Conservation (phyloP, 2,329 filamentous ascomycete genomes). For the Ramularia endophylla region DNA sequence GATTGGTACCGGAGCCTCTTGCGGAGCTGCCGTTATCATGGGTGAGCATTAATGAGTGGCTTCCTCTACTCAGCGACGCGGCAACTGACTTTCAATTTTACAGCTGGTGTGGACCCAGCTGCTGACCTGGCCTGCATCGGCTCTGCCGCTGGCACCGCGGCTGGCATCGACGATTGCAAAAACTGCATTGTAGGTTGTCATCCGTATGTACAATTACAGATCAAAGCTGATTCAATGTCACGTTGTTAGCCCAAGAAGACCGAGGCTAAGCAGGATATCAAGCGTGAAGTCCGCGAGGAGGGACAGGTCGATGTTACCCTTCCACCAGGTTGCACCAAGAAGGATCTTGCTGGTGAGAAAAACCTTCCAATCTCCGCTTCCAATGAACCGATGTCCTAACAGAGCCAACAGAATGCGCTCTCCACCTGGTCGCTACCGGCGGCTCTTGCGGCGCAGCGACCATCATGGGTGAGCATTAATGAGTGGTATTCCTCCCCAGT, state of each 20-base stretch:
- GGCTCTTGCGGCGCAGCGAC: not conserved
- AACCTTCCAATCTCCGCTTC: not conserved
- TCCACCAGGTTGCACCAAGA: not conserved
- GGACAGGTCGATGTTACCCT: not conserved
- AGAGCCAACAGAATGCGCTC: not conserved
- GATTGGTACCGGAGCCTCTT: not conserved
- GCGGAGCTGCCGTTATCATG: not conserved
- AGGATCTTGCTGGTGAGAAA: not conserved
- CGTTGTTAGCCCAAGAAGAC: conserved; percentile 10
- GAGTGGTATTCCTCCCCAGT: not conserved
- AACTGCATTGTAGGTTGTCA: too few species aligned
- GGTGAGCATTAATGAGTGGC: too few species aligned
- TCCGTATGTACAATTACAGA: too few species aligned
- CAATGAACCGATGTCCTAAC: not conserved
- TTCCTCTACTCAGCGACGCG: too few species aligned
- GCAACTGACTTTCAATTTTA: not conserved
- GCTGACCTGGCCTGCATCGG: conserved; percentile 2
- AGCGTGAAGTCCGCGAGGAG: not conserved
- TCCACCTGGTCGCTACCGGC: not conserved
- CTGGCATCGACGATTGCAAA: conserved; percentile 10
- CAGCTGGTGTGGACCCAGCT: not conserved
- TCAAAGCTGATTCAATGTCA: too few species aligned
- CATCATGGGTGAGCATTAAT: too few species aligned
- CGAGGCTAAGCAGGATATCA: not conserved
- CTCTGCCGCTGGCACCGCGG: conserved; percentile 9